Evolutionary conservation across 2,329 filamentous ascomycete genomes (phyloP), one percentile per base, ranked within the genome.

Genomic region (Calonectria pseudoturangicola): DNA sequence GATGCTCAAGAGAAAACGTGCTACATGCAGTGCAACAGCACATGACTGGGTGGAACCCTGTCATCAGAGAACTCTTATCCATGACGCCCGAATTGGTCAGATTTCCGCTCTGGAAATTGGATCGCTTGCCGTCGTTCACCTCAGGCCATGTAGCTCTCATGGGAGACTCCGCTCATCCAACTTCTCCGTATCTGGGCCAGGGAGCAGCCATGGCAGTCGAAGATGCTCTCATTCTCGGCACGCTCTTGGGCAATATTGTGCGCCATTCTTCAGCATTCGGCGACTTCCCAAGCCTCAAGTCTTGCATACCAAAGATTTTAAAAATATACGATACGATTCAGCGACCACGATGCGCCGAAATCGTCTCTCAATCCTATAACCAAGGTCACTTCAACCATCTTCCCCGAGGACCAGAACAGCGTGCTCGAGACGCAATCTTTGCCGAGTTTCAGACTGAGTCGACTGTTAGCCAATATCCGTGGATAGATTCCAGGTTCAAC

Each of bases 191-290:
- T 56, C 76, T 80, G 25, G 77, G 73, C 3, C 80, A 81, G 45
- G 79, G 79, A 1, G 79, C 76, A 5, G 80, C 80, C 30, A 76
- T 77, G 72, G 76, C 75, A 3, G 73, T 79, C 43, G 79, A 81
- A 33, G 79, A 81, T 39, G 79, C 74, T 2, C 73, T 76, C 16
- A 60, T 79, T 2, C 66, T 81, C 3, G 77, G 73, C 13, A 74
- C 71, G 0, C 74, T 81, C 9, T 91, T 54, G 9, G 71, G 75
- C 9, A 64, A 71, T 21, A 45, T 72, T 9, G 41, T 51, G 3
- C 25, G 66, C 25, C 47, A 62, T 36, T 15, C 21, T 10, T 16
- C 58, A 12, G 18, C 4, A 12, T 21, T 3, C 0, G 12, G 50
- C 4, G n/a, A 28, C 13, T 16, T 13, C 6, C 43, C 25, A 7